These are phyloP conservation scores for Actinomucor elegans DNA, from an alignment of 371 early-diverging fungal species.

Conservation along the genomic window DNA sequence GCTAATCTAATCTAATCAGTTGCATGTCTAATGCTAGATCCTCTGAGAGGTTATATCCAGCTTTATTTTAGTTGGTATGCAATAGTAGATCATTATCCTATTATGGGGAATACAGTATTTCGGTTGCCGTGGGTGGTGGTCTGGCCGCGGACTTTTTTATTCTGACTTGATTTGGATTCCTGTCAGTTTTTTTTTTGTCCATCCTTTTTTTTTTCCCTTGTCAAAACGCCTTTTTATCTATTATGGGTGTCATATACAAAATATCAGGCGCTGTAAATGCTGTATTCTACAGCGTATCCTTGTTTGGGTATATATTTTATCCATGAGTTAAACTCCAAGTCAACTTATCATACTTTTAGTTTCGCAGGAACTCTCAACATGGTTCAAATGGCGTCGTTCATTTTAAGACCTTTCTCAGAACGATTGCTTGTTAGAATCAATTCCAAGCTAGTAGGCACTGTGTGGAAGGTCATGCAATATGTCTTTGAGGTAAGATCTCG, in stretches of 20 bases:
- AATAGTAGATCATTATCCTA: too few relatives aligned
- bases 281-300: constrained; percentile 32
- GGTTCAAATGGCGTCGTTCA: constrained; percentile 56
- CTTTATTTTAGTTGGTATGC: too few relatives aligned
- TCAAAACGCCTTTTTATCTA: constrained; percentile 5
- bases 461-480: constrained; percentile 71
- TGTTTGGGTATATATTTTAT: constrained; percentile 56
- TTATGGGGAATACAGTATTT: too few relatives aligned
- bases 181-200: too few relatives aligned
- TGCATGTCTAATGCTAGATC: too few relatives aligned
- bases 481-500: constrained; percentile 48
- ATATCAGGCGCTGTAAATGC: constrained; percentile 37
- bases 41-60: too few relatives aligned
- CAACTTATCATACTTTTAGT: too few relatives aligned
- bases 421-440: constrained; percentile 58
- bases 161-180: too few relatives aligned
- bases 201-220: not conserved
- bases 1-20: too few relatives aligned
- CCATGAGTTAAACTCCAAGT: too few relatives aligned
- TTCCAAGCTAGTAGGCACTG: constrained; percentile 53
- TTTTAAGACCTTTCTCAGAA: constrained; percentile 56
- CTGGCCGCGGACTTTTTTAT: too few relatives aligned
- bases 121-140: too few relatives aligned
- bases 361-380: constrained; percentile 52
- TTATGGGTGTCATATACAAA: constrained; percentile 19